Evolutionary conservation across 345 rosid genomes (phyloP).

Genomic region (Moringa oleifera): DNA sequence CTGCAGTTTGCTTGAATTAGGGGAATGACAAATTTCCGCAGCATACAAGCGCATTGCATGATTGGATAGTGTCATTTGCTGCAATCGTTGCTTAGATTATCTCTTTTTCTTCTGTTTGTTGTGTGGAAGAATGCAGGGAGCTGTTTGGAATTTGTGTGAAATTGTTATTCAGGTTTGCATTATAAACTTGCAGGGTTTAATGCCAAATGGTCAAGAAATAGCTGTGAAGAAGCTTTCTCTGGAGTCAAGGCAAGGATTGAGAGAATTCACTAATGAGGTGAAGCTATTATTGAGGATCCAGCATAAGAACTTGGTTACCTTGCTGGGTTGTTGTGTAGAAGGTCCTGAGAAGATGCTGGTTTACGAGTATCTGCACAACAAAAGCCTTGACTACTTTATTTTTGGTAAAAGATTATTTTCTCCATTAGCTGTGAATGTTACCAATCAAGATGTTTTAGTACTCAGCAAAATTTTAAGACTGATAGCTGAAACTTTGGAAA

Average conservation of each 20-base stretch:
- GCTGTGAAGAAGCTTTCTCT: conserved; percentile 69
- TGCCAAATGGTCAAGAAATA: conserved; percentile 54
- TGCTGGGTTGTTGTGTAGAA: conserved; percentile 65
- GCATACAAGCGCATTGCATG: too few species aligned
- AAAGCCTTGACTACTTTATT: conserved; percentile 63
- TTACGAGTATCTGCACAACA: conserved; percentile 75
- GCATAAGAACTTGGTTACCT: conserved; percentile 66
- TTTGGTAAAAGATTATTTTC: conserved; percentile 42
- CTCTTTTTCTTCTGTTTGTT: not conserved
- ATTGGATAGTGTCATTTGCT: too few species aligned
- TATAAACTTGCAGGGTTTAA: conserved; percentile 39
- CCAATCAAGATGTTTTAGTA: not conserved
- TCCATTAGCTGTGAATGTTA: not conserved
- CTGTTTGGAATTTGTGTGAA: not conserved
- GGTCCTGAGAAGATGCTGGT: conserved; percentile 76
- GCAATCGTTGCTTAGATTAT: too few species aligned
- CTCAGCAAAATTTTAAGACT: not conserved
- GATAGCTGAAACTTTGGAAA: conserved; percentile 9
- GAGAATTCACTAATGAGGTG: conserved; percentile 72
- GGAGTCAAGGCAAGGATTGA: conserved; percentile 60
- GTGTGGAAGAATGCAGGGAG: too few species aligned
- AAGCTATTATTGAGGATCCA: conserved; percentile 61
- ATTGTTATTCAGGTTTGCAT: not conserved
- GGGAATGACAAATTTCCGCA: too few species aligned
- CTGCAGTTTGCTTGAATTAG: not conserved